Evolutionary conservation across 1,284 basidiomycete species (phyloP), one percentile per base, ranked within the genome.

Genomic region (Austroboletus novae-zelandiae): DNA sequence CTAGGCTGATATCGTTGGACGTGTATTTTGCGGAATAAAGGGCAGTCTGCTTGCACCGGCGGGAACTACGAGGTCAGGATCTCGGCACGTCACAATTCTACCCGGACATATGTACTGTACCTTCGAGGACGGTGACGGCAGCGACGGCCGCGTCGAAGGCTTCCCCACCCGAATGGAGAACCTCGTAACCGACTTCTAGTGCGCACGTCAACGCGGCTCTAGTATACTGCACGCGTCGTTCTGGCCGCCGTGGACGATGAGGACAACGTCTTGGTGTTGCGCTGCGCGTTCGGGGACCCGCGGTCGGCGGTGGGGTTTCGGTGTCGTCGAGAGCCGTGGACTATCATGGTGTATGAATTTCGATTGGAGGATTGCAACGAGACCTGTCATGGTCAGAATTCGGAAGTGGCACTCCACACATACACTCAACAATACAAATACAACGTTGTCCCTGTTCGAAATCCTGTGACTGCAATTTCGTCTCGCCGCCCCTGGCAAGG

Each of bases 141-240:
- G 86, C 84, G 3, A 86, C 83, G 3, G 77, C 81, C n/a, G 90
- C 89, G 61, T 92, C 88, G 75, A 93, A 82, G 4, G 90, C 89
- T 59, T 89, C 85, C 1, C 88, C 87, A 20, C 86, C 87, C 3
- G 74, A 64, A 32, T 66, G 68, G 35, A 92, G 75, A 15, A 91
- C 73, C 23, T 76, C 62, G 59, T 91, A 73, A 1, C 91, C 91
- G 5, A 79, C 79, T 31, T 69, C 56, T 35, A 93, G 71, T 0
- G 89, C 81, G 4, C 68, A 63, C 17, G 68, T 65, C 35, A 93
- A 70, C 2, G 73, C 79, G 1, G 69, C 65, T 57, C 78, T 81
- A n/a, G n/a, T n/a, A 68, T 90, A 91, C 45, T 68, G 67, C 10
- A 76, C 76, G 29, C 76, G 76, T 57, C 84, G 73, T 49, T 83